These are phyloP conservation scores for Emydomyces testavorans DNA, from an alignment of 2,329 filamentous ascomycete species.

Conservation along the genomic window DNA sequence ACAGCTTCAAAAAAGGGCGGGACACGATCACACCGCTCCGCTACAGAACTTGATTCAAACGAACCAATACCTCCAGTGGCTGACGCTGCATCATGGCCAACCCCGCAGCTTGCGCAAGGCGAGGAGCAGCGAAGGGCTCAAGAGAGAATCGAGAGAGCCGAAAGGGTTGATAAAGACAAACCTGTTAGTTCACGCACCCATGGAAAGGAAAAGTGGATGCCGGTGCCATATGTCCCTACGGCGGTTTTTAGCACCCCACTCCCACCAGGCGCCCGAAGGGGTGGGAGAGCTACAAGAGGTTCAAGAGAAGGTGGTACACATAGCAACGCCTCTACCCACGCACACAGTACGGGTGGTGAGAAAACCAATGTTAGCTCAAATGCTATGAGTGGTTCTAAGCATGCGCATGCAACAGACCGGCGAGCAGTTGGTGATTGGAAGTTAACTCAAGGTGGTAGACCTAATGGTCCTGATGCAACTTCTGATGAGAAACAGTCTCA, in stretches of 20 bases:
- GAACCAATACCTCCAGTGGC: slow-evolving; percentile 52
- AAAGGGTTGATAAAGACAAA: slow-evolving; percentile 48
- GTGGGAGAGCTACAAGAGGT: slow-evolving; percentile 46
- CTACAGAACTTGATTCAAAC: slow-evolving; percentile 14
- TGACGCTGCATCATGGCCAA: slow-evolving; percentile 79
- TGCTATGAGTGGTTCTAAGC: slow-evolving; percentile 24
- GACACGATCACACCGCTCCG: slow-evolving; percentile 14
- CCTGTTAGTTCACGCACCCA: slow-evolving; percentile 45
- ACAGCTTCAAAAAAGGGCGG: slow-evolving; percentile 19
- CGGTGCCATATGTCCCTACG: slow-evolving; percentile 68
- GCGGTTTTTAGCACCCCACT: slow-evolving; percentile 80
- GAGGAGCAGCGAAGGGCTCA: slow-evolving; percentile 64
- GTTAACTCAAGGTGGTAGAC: background rate
- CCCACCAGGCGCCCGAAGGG: slow-evolving; percentile 40
- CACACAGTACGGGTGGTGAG: slow-evolving; percentile 23
- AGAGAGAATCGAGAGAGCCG: slow-evolving; percentile 48
- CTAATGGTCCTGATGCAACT: background rate
- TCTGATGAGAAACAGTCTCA: background rate
- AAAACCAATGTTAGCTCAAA: slow-evolving; percentile 23
- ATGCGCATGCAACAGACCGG: slow-evolving; percentile 12
- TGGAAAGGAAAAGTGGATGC: slow-evolving; percentile 74
- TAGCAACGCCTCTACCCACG: slow-evolving; percentile 30
- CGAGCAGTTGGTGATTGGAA: slow-evolving; percentile 2
- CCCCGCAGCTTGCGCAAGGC: slow-evolving; percentile 64
- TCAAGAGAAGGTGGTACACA: slow-evolving; percentile 42